Evolutionary conservation across 768 basidiomycete species (phyloP).

Genomic region (Tricholoma sp.): DNA sequence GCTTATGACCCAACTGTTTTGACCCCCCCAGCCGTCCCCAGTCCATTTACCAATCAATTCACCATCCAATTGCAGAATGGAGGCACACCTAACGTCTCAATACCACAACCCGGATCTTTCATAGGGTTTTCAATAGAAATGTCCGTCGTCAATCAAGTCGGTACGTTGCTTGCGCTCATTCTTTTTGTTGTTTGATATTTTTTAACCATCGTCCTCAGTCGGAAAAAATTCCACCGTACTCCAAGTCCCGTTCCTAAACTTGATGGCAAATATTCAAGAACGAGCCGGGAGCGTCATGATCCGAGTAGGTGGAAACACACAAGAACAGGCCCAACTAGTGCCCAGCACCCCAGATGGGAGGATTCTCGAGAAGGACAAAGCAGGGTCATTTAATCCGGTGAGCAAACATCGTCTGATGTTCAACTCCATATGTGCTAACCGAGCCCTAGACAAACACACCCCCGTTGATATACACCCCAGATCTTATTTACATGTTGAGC

Average conservation of each 20-base stretch:
- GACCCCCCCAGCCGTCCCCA: constrained; percentile 46
- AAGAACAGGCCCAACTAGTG: constrained; percentile 57
- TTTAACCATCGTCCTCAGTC: too few species aligned
- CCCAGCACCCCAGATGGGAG: constrained; percentile 40
- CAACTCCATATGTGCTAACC: not conserved
- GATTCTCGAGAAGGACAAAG: constrained; percentile 19
- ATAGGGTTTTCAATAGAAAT: constrained; percentile 62
- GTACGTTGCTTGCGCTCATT: constrained; percentile 29
- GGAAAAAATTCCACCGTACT: constrained; percentile 12
- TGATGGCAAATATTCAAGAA: constrained; percentile 66
- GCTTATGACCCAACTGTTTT: constrained; percentile 52
- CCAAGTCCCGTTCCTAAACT: constrained; percentile 63
- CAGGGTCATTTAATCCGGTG: constrained; percentile 16
- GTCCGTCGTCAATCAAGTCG: constrained; percentile 53
- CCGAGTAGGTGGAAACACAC: constrained; percentile 79
- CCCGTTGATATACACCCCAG: constrained; percentile 56
- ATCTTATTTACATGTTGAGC: constrained; percentile 61
- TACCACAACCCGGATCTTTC: constrained; percentile 32
- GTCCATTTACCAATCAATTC: constrained; percentile 39
- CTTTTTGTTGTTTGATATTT: not conserved
- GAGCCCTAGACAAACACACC: constrained; percentile 57
- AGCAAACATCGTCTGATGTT: not conserved
- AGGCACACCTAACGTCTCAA: constrained; percentile 29
- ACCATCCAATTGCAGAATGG: constrained; percentile 36
- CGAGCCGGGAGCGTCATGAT: constrained; percentile 59